Conservation (phyloP, 2,329 filamentous ascomycete species). For the Tricladium varicosporioides region DNA sequence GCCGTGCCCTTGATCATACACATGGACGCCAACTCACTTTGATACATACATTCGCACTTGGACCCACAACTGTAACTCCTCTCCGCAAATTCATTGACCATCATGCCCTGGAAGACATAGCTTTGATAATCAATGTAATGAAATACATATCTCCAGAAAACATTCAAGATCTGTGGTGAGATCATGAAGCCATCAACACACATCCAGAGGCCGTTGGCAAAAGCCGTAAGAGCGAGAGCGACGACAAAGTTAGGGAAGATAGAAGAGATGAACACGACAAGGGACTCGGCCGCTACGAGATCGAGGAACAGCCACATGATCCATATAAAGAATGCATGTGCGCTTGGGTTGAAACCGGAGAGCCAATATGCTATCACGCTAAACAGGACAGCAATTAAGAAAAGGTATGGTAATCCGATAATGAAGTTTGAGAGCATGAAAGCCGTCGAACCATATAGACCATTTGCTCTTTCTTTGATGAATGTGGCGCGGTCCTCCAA, state of each 20-base stretch:
- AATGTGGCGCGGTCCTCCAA: slow-evolving; percentile 75
- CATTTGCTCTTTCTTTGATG: slow-evolving; percentile 77
- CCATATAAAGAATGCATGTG: slow-evolving; percentile 70
- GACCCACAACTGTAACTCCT: slow-evolving; percentile 60
- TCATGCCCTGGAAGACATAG: slow-evolving; percentile 90
- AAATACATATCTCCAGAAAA: slow-evolving; percentile 84
- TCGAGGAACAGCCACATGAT: slow-evolving; percentile 85
- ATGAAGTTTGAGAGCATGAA: slow-evolving; percentile 80
- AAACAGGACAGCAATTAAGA: slow-evolving; percentile 74
- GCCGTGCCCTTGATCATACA: slow-evolving; percentile 70
- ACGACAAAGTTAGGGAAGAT: slow-evolving; percentile 79
- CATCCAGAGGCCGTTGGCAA: slow-evolving; percentile 91
- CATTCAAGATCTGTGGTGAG: slow-evolving; percentile 67
- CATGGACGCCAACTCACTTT: slow-evolving; percentile 56
- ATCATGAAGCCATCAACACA: slow-evolving; percentile 81
- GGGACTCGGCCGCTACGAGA: slow-evolving; percentile 75
- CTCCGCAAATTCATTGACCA: slow-evolving; percentile 79
- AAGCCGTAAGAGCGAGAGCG: slow-evolving; percentile 74
- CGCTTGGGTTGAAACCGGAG: slow-evolving; percentile 67
- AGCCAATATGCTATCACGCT: slow-evolving; percentile 78
- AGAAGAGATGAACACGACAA: slow-evolving; percentile 73
- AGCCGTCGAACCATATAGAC: slow-evolving; percentile 70
- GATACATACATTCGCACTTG: slow-evolving; percentile 63
- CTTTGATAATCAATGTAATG: slow-evolving; percentile 86
- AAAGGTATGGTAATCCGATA: slow-evolving; percentile 78